These are phyloP conservation scores for Hysterangium stoloniferum DNA, from an alignment of 768 basidiomycete genomes.

Conservation along the genomic window DNA sequence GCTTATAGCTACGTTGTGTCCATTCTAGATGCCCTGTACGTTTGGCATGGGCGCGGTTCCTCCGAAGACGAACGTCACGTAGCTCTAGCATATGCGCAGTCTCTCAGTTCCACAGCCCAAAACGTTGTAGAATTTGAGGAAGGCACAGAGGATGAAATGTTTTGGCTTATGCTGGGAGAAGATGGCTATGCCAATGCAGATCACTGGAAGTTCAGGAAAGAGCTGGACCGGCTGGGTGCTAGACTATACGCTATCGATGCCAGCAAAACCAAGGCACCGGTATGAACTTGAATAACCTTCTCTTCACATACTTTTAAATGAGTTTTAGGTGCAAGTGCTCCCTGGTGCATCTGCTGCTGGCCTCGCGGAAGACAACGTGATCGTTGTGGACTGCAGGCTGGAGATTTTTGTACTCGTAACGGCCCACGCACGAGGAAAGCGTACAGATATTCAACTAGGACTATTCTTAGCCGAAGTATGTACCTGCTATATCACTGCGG, in stretches of 20 bases:
- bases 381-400: constrained; percentile 69
- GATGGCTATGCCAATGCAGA: constrained; percentile 69
- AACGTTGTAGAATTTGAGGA: constrained; percentile 53
- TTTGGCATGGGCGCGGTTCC: constrained; percentile 79
- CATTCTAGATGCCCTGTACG: constrained; percentile 60
- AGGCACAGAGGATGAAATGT: constrained; percentile 63
- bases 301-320: background rate
- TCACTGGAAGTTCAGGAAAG: constrained; percentile 71
- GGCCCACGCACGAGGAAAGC: constrained; percentile 49
- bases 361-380: constrained; percentile 37
- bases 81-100: constrained; percentile 52
- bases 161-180: constrained; percentile 82
- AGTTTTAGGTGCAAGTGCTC: constrained; percentile 39
- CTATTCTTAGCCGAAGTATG: constrained; percentile 49
- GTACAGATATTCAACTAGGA: constrained; percentile 54
- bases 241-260: constrained; percentile 54
- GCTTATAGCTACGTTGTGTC: constrained; percentile 78
- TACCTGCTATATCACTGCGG: background rate
- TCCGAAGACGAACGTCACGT: constrained; percentile 48
- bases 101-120: constrained; percentile 32
- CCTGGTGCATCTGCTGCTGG: constrained; percentile 35
- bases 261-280: constrained; percentile 27
- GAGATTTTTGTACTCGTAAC: constrained; percentile 75
- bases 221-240: constrained; percentile 34
- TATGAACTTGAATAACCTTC: no score